Conservation (phyloP, 805 yeast species). For the Torulaspora quercuum region DNA sequence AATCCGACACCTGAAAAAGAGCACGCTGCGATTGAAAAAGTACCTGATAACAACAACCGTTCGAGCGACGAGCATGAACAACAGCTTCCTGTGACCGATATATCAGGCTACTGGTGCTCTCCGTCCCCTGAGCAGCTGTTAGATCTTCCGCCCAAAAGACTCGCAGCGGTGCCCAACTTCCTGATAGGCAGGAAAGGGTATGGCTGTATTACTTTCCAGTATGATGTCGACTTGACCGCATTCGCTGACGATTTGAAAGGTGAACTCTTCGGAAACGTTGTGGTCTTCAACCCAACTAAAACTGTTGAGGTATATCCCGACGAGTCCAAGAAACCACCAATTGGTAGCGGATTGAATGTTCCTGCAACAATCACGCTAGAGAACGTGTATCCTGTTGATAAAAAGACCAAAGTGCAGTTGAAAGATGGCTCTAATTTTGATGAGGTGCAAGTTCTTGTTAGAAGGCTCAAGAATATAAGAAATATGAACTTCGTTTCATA, state of each 20-base stretch:
- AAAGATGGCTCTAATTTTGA: slow-evolving; percentile 37
- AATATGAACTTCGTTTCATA: slow-evolving; percentile 82
- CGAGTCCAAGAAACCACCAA: slow-evolving; percentile 49
- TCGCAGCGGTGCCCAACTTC: slow-evolving; percentile 57
- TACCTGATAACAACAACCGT: too few relatives aligned
- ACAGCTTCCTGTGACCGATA: slow-evolving; percentile 3
- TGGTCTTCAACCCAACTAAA: slow-evolving; percentile 46
- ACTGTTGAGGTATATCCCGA: slow-evolving; percentile 63
- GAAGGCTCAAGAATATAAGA: slow-evolving; percentile 47
- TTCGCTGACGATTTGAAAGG: slow-evolving; percentile 42
- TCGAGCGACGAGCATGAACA: too few relatives aligned
- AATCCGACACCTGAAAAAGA: background rate
- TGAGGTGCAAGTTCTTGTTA: slow-evolving; percentile 47
- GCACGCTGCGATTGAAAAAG: background rate
- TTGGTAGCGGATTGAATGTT: slow-evolving; percentile 69
- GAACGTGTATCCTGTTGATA: slow-evolving; percentile 50
- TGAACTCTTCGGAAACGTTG: slow-evolving; percentile 41
- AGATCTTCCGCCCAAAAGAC: slow-evolving; percentile 43
- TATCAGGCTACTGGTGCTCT: slow-evolving; percentile 63
- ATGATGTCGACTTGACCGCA: slow-evolving; percentile 64
- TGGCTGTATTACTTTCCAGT: slow-evolving; percentile 64
- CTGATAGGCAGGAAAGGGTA: slow-evolving; percentile 63
- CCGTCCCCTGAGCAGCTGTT: slow-evolving; percentile 56
- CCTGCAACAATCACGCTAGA: slow-evolving; percentile 73
- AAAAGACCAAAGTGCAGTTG: slow-evolving; percentile 28